phyloP scores from a whole-genome alignment of 116 monocot genomes.

The Phalaenopsis hybrid region DNA sequence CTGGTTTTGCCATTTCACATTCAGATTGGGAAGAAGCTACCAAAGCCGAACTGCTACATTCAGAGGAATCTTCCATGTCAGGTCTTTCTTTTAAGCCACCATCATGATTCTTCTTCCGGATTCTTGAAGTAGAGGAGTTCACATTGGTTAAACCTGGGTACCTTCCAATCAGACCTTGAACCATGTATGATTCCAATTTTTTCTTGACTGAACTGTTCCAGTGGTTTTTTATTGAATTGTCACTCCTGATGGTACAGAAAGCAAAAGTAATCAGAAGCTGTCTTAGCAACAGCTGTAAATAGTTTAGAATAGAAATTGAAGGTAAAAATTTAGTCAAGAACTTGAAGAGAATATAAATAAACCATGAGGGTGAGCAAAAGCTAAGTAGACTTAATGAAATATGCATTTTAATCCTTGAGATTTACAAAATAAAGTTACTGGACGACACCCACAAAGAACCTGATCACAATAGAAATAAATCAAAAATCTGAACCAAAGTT shows the following conservation, averaged over 20 bases:
- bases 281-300: slow-evolving; percentile 4
- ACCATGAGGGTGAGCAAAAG: not conserved
- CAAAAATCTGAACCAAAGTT: not conserved
- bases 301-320: not conserved
- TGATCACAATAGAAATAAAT: not conserved
- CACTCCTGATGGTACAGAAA: slow-evolving; percentile 57
- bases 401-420: not conserved
- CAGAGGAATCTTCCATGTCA: slow-evolving; percentile 53
- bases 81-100: slow-evolving; percentile 21
- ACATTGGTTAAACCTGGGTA: slow-evolving; percentile 29
- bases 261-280: slow-evolving; percentile 10
- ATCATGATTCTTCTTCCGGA: slow-evolving; percentile 31
- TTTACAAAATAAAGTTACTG: not conserved
- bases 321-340: slow-evolving; percentile 5
- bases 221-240: slow-evolving; percentile 98
- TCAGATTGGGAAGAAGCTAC: slow-evolving; percentile 40
- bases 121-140: slow-evolving; percentile 18
- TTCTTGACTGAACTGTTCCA: slow-evolving; percentile 99
- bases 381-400: not conserved
- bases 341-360: not conserved
- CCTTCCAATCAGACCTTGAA: slow-evolving; percentile 67
- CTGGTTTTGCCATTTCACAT: slow-evolving; percentile 21
- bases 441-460: not conserved
- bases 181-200: slow-evolving; percentile 64
- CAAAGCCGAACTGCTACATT: slow-evolving; percentile 42